Base-by-base conservation (phyloP, 306 rosid genomes). In the Vigna unguiculata region DNA sequence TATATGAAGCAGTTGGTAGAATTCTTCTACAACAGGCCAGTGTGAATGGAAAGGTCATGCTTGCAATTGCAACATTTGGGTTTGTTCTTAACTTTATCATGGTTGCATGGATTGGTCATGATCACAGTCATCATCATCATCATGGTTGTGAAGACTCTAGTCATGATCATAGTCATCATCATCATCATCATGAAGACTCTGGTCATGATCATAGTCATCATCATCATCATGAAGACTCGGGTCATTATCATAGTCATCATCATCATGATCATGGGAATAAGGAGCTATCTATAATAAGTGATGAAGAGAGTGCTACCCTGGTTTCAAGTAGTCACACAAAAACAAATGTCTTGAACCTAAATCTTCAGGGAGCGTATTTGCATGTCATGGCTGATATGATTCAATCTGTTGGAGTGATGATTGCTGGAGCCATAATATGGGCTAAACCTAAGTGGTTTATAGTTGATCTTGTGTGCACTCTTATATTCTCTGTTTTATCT, bases 341-440 rank as follows among this genome's bases (percentile, higher is more conserved):
- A 46, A 63, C 24, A 28, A 83, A 52, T 71, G 70, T 21, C 5
- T 65, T 81, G 70, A 86, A 90, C 91, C 89, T 95, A 79, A 95
- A 95, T 77, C 32, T 95, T 32, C 93, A 92, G 82, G 99, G 99
- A 40, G 99, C 99, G 16, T 92, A 95, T 85, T 81, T 95, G 76
- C 99, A 95, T 87, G 93, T 90, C 22, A 83, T 92, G 74, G 79
- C 91, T 6, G 99, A 95, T 85, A 80, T 95, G 96, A 90, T 95
- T 76, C 99, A 95, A 79, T 92, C 97, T 54, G 22, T 90, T 14
- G 99, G 99, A 63, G 99, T 95, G 84, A 95, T 95, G 97, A 81
- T 92, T 68, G 92, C 92, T 6, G 99, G 96, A 82, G 97, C 86
- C 43, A 54, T 92, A 71, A 88, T 92, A 43, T 92, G 97, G 98